Evolutionary conservation across 768 basidiomycete species (phyloP).

Genomic region (Macrolepiota albuminosa): DNA sequence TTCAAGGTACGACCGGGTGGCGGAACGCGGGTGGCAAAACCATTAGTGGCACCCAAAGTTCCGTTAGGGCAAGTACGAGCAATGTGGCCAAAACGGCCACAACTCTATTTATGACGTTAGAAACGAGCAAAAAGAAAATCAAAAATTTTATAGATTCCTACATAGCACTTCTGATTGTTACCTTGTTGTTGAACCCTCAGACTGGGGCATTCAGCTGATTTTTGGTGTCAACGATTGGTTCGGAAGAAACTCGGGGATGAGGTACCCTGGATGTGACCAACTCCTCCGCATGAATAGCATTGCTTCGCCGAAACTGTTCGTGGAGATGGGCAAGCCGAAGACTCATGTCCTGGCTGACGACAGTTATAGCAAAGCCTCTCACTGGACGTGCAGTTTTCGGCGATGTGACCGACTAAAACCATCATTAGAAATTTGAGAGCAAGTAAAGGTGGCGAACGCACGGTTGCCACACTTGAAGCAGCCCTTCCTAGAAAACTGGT

Average conservation of each 20-base stretch:
- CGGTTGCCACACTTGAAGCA: slow-evolving; percentile 94
- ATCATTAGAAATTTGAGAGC: slow-evolving; percentile 4
- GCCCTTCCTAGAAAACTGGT: slow-evolving; percentile 80
- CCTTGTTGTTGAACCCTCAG: slow-evolving; percentile 61
- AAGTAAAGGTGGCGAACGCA: slow-evolving; percentile 34
- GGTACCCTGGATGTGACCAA: slow-evolving; percentile 77
- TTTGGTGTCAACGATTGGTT: slow-evolving; percentile 1
- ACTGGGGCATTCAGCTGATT: slow-evolving; percentile 73
- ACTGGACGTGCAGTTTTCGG: slow-evolving; percentile 86
- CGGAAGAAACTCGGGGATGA: background rate
- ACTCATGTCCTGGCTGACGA: slow-evolving; percentile 92
- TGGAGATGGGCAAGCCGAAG: slow-evolving; percentile 80
- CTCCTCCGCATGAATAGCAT: slow-evolving; percentile 90
- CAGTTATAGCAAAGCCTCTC: slow-evolving; percentile 93
- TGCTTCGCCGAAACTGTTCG: slow-evolving; percentile 82
- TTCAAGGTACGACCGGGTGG: slow-evolving; percentile 75
- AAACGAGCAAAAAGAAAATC: background rate
- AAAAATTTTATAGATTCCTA: slow-evolving; percentile 28
- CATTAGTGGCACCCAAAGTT: slow-evolving; percentile 27
- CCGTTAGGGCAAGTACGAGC: slow-evolving; percentile 66
- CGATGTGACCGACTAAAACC: slow-evolving; percentile 80
- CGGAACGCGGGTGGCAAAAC: slow-evolving; percentile 63
- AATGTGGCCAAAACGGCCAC: slow-evolving; percentile 80
- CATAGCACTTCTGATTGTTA: slow-evolving; percentile 79
- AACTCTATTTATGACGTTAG: slow-evolving; percentile 43